These are phyloP conservation scores for Syzygium syzygioides DNA, from an alignment of 441 rosid species.

Conservation along the genomic window DNA sequence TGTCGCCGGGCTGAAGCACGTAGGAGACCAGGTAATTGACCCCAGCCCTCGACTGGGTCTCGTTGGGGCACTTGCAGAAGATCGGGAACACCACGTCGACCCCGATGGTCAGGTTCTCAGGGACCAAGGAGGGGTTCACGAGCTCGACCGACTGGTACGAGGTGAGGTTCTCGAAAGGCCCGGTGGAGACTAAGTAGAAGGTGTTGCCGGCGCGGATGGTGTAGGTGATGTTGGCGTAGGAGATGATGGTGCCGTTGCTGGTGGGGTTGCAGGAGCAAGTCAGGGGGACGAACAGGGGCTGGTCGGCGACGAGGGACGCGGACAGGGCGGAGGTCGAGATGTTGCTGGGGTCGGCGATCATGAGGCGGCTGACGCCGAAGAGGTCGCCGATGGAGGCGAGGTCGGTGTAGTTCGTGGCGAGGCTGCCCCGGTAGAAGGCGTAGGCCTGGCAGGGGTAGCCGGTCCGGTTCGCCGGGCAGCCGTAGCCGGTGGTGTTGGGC, in stretches of 20 bases:
- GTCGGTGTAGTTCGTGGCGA: conserved; percentile 35
- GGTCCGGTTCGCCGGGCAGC: conserved; percentile 31
- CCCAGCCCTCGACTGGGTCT: conserved; percentile 16
- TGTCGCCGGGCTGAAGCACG: conserved; percentile 54
- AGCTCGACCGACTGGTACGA: conserved; percentile 54
- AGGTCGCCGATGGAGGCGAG: conserved; percentile 57
- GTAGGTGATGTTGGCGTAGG: conserved; percentile 42
- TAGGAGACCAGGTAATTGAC: conserved; percentile 46
- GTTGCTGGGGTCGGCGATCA: conserved; percentile 61
- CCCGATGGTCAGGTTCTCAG: conserved; percentile 33
- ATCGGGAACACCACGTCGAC: conserved; percentile 33
- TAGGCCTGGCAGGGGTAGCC: conserved; percentile 46
- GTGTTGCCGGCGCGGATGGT: conserved; percentile 34
- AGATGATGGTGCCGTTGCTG: conserved; percentile 14
- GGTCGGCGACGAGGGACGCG: conserved; percentile 31
- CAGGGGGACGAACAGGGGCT: conserved; percentile 50
- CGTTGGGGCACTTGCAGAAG: conserved; percentile 59
- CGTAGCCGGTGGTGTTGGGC: conserved; percentile 38
- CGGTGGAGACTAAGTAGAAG: conserved; percentile 30
- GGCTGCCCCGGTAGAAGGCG: conserved; percentile 38
- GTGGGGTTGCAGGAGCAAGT: conserved; percentile 44
- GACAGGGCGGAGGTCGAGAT: conserved; percentile 33
- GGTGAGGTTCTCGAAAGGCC: conserved; percentile 39
- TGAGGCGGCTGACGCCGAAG: conserved; percentile 44
- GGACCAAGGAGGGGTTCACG: conserved; percentile 45